phyloP scores from a whole-genome alignment of 75 land plant species.

The Cupressus sempervirens region DNA sequence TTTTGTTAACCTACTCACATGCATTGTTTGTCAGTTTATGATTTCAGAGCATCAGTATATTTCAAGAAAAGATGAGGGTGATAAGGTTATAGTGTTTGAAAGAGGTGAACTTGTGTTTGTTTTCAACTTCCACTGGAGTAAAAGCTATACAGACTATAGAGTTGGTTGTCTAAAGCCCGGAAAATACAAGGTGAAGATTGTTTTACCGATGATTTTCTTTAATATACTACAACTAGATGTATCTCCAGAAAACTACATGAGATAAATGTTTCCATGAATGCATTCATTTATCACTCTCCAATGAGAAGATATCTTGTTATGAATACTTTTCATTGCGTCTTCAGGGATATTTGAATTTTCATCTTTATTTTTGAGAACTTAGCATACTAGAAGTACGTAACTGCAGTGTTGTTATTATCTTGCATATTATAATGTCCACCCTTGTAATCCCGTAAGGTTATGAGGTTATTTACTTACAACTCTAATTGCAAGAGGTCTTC shows the following conservation, averaged over 20 bases:
- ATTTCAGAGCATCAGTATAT: conserved; percentile 76
- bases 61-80: conserved; percentile 80
- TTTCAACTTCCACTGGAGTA: conserved; percentile 90
- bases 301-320: not conserved
- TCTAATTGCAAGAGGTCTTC: no score
- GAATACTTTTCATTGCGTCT: not conserved
- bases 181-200: conserved; percentile 69
- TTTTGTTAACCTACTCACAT: not conserved
- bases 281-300: not conserved
- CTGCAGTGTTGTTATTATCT: no score
- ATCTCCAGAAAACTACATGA: not conserved
- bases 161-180: conserved; percentile 89
- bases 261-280: not conserved
- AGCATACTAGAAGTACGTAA: not conserved
- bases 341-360: not conserved
- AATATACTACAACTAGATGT: not conserved
- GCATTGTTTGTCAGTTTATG: conserved; percentile 66
- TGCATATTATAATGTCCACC: no score
- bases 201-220: not conserved
- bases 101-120: conserved; percentile 78
- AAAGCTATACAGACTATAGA: conserved; percentile 73
- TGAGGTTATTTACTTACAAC: no score
- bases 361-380: not conserved
- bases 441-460: no score
- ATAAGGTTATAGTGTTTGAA: conserved; percentile 77